Conservation (phyloP, 306 rosid genomes). For the Senna siamea region DNA sequence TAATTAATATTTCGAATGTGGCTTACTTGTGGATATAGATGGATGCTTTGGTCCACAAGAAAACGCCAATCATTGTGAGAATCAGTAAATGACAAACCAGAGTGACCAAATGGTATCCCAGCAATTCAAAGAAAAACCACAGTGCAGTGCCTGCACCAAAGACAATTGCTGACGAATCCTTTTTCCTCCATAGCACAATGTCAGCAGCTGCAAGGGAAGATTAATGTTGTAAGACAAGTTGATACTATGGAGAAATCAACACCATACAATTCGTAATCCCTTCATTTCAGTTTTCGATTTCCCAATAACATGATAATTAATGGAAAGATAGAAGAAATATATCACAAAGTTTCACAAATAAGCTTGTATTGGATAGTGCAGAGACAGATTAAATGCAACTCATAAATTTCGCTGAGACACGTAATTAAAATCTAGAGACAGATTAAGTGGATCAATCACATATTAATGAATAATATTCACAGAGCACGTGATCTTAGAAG, state of each 20-base stretch:
- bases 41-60: conserved; percentile 79
- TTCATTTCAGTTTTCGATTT: not conserved
- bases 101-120: conserved; percentile 75
- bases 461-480: too few species aligned
- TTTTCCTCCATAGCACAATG: conserved; percentile 72
- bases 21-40: conserved; percentile 75
- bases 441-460: not conserved
- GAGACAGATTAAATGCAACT: not conserved
- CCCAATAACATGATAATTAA: not conserved
- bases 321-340: not conserved
- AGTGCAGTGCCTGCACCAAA: conserved; percentile 73
- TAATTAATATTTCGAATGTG: not conserved
- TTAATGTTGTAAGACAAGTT: conserved; percentile 18
- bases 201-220: conserved; percentile 61
- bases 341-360: not conserved
- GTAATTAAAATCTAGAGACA: not conserved
- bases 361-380: too few species aligned
- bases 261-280: not conserved
- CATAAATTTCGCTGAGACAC: not conserved
- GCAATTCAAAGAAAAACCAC: conserved; percentile 81
- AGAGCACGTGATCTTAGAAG: not conserved
- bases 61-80: conserved; percentile 51
- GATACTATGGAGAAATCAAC: not conserved
- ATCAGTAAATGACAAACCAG: conserved; percentile 72
- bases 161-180: conserved; percentile 54